These are phyloP conservation scores for Russula sp. DNA, from an alignment of 768 basidiomycete species.

Conservation along the genomic window DNA sequence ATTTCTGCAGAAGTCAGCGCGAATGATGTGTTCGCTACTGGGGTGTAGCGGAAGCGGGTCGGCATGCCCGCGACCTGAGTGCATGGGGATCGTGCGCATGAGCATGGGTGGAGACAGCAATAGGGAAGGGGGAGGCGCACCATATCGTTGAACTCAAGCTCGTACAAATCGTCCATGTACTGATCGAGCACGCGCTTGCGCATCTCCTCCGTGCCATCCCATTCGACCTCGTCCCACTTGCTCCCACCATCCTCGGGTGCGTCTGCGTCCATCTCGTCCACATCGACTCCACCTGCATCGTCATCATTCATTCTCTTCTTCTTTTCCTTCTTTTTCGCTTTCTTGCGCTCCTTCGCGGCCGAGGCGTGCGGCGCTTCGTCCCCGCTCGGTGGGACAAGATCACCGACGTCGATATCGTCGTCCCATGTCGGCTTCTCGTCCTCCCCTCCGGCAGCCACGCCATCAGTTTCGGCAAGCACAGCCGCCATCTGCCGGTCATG, in stretches of 20 bases:
- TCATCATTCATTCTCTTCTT: conserved; percentile 48
- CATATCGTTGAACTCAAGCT: conserved; percentile 92
- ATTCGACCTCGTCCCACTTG: conserved; percentile 51
- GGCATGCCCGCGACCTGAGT: conserved; percentile 79
- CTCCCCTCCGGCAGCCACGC: conserved; percentile 31
- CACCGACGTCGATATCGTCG: conserved; percentile 80
- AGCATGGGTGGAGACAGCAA: neutral
- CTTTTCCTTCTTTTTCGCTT: conserved; percentile 47
- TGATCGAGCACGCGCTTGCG: conserved; percentile 75
- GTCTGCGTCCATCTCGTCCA: conserved; percentile 49
- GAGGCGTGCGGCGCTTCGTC: conserved; percentile 22
- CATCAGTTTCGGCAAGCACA: conserved; percentile 55
- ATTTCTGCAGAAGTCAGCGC: conserved; percentile 81
- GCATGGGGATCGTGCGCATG: neutral
- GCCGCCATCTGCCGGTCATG: conserved; percentile 81
- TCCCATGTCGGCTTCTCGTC: conserved; percentile 84
- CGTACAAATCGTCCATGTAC: conserved; percentile 89
- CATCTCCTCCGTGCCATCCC: conserved; percentile 89
- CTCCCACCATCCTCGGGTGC: conserved; percentile 38
- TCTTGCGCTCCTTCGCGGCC: conserved; percentile 18
- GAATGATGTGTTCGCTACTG: conserved; percentile 54
- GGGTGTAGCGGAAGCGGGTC: conserved; percentile 90
- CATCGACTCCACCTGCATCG: conserved; percentile 43
- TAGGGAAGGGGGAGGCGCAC: conserved; percentile 40
- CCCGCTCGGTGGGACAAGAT: conserved; percentile 42